Evolutionary conservation across 495 filamentous ascomycete genomes (phyloP).

Genomic region (Hyphodiscus hymeniophilus): DNA sequence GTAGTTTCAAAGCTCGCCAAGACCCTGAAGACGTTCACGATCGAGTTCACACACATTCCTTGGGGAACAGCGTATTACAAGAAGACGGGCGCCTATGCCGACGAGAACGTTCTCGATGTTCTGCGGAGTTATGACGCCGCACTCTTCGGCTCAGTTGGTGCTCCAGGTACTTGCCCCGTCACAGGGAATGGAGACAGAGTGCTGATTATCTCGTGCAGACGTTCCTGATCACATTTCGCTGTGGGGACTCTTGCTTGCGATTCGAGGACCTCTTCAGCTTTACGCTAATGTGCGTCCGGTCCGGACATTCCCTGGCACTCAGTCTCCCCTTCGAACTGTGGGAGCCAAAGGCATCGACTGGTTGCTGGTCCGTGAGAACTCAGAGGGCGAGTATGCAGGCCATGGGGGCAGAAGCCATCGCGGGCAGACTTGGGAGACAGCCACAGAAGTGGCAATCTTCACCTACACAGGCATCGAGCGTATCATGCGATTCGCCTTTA

Average conservation of each 20-base stretch:
- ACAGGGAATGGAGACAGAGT: background rate
- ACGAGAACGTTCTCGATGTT: conserved; percentile 42
- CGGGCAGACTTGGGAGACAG: conserved; percentile 42
- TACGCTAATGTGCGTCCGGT: conserved; percentile 49
- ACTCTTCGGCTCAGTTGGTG: conserved; percentile 47
- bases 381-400: conserved; percentile 49
- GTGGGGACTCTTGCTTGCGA: conserved; percentile 45
- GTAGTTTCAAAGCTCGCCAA: conserved; percentile 35
- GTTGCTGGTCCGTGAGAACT: conserved; percentile 50
- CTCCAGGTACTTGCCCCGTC: conserved; percentile 30
- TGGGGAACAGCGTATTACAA: conserved; percentile 49
- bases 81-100: conserved; percentile 41
- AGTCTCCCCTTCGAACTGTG: conserved; percentile 38
- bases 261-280: conserved; percentile 43
- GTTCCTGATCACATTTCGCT: conserved; percentile 50
- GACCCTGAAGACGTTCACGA: conserved; percentile 36
- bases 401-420: conserved; percentile 46
- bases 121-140: conserved; percentile 45
- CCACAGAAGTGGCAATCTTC: conserved; percentile 47
- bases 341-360: conserved; percentile 36
- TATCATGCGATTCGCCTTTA: conserved; percentile 47
- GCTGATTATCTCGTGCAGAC: conserved; percentile 25
- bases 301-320: conserved; percentile 38
- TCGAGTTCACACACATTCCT: conserved; percentile 42
- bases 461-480: conserved; percentile 43